Conservation (phyloP, 768 basidiomycete genomes). For the Tephrocybe rancida region DNA sequence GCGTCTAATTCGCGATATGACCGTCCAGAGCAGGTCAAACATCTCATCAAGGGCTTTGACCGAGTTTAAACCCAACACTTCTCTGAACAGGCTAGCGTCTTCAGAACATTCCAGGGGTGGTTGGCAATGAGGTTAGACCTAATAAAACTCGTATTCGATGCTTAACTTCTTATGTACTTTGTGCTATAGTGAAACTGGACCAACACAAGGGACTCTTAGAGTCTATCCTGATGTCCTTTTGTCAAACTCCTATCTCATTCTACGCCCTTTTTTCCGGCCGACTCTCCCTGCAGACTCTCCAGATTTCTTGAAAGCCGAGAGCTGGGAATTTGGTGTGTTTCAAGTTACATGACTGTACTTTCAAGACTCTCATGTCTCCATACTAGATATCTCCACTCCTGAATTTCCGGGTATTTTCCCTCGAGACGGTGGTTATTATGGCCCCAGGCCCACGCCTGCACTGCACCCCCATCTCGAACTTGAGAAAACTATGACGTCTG, state of each 20-base stretch:
- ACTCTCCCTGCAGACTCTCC: conserved; percentile 38
- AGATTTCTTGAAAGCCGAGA: conserved; percentile 49
- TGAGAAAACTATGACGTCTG: conserved; percentile 65
- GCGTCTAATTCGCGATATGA: conserved; percentile 69
- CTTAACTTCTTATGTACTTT: neutral
- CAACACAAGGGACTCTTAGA: conserved; percentile 67
- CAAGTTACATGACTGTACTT: neutral
- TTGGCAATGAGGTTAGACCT: conserved; percentile 57
- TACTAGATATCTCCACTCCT: conserved; percentile 44
- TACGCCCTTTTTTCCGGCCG: conserved; percentile 77
- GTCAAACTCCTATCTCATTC: conserved; percentile 71
- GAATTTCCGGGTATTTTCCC: conserved; percentile 56
- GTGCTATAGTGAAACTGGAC: conserved; percentile 56
- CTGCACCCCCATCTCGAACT: conserved; percentile 72
- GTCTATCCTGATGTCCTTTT: conserved; percentile 70
- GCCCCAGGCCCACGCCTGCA: conserved; percentile 51
- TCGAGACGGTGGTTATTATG: conserved; percentile 37
- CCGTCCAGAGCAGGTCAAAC: conserved; percentile 48
- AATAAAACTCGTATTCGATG: neutral
- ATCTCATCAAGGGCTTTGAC: neutral
- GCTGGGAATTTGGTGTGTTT: conserved; percentile 52
- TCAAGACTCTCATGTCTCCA: neutral
- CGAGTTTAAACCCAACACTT: neutral
- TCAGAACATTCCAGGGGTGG: conserved; percentile 81
- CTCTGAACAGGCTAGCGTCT: too few relatives aligned